Conservation (phyloP, 768 basidiomycete species). For the Tremella yokohamensis region DNA sequence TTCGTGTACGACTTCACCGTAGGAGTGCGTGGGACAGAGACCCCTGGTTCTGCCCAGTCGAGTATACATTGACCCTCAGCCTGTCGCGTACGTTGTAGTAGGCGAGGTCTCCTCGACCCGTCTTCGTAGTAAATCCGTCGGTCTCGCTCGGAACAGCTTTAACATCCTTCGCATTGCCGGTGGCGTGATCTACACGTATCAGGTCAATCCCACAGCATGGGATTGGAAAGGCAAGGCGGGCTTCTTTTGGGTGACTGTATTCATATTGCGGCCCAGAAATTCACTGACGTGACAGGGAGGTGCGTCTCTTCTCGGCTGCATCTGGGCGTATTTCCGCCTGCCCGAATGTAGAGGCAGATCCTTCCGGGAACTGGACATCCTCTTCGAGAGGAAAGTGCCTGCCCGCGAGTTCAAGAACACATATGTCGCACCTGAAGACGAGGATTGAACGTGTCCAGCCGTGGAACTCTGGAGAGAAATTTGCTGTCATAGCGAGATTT, state of each 20-base stretch:
- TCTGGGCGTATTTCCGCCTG: slow-evolving; percentile 17
- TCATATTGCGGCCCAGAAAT: neutral
- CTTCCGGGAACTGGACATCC: slow-evolving; percentile 36
- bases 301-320: slow-evolving; percentile 13
- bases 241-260: slow-evolving; percentile 1
- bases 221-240: slow-evolving; percentile 30
- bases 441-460: no score
- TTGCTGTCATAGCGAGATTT: no score
- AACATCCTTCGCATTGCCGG: slow-evolving; percentile 20
- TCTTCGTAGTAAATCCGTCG: slow-evolving; percentile 22
- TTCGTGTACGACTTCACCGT: slow-evolving; percentile 35
- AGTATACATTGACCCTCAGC: no score
- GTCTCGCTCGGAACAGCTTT: slow-evolving; percentile 26
- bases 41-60: no score
- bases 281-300: slow-evolving; percentile 28
- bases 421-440: no score
- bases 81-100: slow-evolving; percentile 23
- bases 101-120: slow-evolving; percentile 28
- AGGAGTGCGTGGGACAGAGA: slow-evolving; percentile 13
- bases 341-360: slow-evolving; percentile 9
- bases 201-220: slow-evolving; percentile 25
- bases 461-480: no score
- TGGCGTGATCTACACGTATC: slow-evolving; percentile 21
- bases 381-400: slow-evolving; percentile 33
- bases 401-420: slow-evolving; percentile 30